phyloP scores from a whole-genome alignment of 2,329 filamentous ascomycete genomes.

The Cryphonectria parasitica region DNA sequence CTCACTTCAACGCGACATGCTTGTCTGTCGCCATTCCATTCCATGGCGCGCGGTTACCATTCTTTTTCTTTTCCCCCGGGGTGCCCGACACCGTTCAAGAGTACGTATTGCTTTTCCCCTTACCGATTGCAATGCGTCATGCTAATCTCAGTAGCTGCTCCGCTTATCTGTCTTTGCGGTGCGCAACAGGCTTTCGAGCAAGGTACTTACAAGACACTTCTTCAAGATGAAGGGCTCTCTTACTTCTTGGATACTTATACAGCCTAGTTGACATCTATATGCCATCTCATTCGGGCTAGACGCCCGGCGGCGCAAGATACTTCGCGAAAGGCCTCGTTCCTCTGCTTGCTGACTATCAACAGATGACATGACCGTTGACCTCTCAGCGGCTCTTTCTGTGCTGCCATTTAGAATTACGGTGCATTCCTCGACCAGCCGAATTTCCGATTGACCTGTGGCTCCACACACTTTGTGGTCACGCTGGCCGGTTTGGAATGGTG shows the following conservation, averaged over 20 bases:
- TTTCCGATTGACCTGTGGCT: background rate
- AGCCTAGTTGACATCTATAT: background rate
- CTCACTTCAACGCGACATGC: background rate
- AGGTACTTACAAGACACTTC: background rate
- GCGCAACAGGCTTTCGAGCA: background rate
- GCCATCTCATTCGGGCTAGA: background rate
- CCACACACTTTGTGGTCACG: background rate
- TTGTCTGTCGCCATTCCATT: background rate
- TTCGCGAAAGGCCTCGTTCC: background rate
- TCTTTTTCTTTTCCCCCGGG: background rate
- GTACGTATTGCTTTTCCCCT: background rate
- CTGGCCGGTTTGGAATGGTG: background rate
- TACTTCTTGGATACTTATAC: background rate
- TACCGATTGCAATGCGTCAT: background rate
- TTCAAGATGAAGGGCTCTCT: background rate
- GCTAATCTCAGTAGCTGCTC: background rate
- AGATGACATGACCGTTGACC: background rate
- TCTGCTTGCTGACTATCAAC: background rate
- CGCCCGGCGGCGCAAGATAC: background rate
- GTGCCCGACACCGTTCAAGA: background rate
- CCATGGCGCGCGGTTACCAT: background rate
- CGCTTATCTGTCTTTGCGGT: background rate
- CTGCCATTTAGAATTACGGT: background rate
- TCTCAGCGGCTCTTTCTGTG: background rate
- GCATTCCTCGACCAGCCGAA: background rate